Evolutionary conservation across 345 rosid species (phyloP).

Genomic region (Passiflora organensis): DNA sequence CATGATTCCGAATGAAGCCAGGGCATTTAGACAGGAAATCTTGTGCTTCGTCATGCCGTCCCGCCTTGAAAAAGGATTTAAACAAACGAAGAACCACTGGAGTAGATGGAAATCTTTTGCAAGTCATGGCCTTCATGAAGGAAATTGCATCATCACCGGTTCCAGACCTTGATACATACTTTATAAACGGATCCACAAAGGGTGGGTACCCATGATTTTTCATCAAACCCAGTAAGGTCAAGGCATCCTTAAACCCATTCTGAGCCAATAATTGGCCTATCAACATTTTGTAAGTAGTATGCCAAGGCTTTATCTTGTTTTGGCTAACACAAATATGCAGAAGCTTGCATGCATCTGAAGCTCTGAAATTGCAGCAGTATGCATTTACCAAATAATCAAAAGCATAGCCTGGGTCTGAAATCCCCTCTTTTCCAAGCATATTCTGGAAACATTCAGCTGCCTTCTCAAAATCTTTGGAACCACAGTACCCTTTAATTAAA

Average conservation of each 20-base stretch:
- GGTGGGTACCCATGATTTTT: slow-evolving; percentile 74
- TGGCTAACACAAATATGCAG: slow-evolving; percentile 31
- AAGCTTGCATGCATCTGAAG: slow-evolving; percentile 58
- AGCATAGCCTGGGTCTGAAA: slow-evolving; percentile 38
- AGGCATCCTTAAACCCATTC: slow-evolving; percentile 65
- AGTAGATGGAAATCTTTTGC: slow-evolving; percentile 61
- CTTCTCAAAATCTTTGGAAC: slow-evolving; percentile 55
- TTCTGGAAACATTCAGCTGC: slow-evolving; percentile 51
- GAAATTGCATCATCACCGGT: slow-evolving; percentile 53
- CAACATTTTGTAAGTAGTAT: slow-evolving; percentile 56
- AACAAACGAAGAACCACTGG: slow-evolving; percentile 57
- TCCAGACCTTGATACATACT: slow-evolving; percentile 62
- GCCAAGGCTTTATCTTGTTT: slow-evolving; percentile 49
- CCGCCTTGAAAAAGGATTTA: slow-evolving; percentile 55
- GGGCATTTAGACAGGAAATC: slow-evolving; percentile 72
- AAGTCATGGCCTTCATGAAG: slow-evolving; percentile 61
- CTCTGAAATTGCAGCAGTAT: slow-evolving; percentile 60
- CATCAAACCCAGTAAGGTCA: slow-evolving; percentile 60
- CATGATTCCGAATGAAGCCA: slow-evolving; percentile 52
- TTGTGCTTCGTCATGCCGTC: slow-evolving; percentile 64
- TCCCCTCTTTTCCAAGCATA: slow-evolving; percentile 51
- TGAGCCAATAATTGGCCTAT: slow-evolving; percentile 53
- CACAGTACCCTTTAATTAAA: slow-evolving; percentile 69
- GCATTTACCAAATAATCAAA: slow-evolving; percentile 57
- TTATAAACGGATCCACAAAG: slow-evolving; percentile 59